phyloP scores from a whole-genome alignment of 2,329 filamentous ascomycete species.

The Ramularia collo-cygni region DNA sequence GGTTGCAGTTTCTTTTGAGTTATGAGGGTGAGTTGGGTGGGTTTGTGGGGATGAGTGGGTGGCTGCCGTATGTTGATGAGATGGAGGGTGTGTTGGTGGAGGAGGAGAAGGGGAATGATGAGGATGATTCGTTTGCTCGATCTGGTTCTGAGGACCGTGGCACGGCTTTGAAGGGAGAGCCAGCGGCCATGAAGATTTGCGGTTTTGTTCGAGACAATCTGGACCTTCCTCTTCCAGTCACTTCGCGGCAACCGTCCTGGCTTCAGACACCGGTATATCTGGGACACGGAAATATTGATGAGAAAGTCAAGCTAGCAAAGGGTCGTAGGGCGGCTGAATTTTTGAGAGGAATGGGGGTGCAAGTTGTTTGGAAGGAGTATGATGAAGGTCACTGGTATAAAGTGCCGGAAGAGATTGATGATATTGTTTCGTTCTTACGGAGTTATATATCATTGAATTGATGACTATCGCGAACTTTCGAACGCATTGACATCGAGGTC shows the following conservation, averaged over 20 bases:
- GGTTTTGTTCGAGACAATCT: slow-evolving; percentile 6
- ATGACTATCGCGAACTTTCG: no score
- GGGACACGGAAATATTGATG: slow-evolving; percentile 2
- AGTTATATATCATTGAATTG: no score
- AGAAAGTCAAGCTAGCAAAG: slow-evolving; percentile 3
- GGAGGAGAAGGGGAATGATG: not conserved
- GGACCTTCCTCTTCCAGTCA: slow-evolving; percentile 2
- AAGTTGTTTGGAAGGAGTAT: slow-evolving; percentile 5
- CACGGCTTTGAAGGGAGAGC: not conserved
- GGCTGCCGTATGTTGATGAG: slow-evolving; percentile 6
- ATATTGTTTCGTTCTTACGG: slow-evolving; percentile 5
- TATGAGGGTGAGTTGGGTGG: slow-evolving; percentile 16
- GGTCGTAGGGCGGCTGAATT: not conserved
- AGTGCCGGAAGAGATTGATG: slow-evolving; percentile 3
- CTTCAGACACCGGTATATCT: slow-evolving; percentile 3
- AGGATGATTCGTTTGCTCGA: slow-evolving; percentile 2
- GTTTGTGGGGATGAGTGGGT: slow-evolving; percentile 14
- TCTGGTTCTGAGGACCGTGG: slow-evolving; percentile 2
- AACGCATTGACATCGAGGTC: no score
- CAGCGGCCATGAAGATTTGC: slow-evolving; percentile 1
- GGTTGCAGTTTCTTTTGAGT: slow-evolving; percentile 37
- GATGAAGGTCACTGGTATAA: slow-evolving; percentile 8
- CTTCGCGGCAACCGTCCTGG: not conserved
- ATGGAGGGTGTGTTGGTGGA: slow-evolving; percentile 4
- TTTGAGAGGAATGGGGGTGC: not conserved